A percentile compares a stretch with the other conserved stretches of the same genome.
phyloP scores from a whole-genome alignment of 768 basidiomycete genomes.

The Macrocybe gigantea region DNA sequence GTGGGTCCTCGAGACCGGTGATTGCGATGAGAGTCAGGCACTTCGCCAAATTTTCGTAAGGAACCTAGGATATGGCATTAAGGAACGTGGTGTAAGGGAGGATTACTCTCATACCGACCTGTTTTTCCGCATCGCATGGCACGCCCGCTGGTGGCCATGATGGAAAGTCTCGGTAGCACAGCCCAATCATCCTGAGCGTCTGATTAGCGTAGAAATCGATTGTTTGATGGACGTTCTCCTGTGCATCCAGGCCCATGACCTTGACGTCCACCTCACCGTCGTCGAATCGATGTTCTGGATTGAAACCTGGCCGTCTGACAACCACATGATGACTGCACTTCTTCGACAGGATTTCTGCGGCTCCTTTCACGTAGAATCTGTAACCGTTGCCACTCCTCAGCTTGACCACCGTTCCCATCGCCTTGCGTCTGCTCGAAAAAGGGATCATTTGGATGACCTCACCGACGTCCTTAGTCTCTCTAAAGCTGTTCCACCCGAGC shows the following conservation, averaged over 20 bases:
- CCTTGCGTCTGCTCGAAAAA: slow-evolving; percentile 75
- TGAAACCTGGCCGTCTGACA: slow-evolving; percentile 20
- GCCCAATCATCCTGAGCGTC: slow-evolving; percentile 66
- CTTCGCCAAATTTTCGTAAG: slow-evolving; percentile 19
- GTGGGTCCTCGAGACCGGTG: slow-evolving; percentile 53
- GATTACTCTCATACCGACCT: no score
- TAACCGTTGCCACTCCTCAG: slow-evolving; percentile 24
- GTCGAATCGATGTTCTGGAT: background rate
- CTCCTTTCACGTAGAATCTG: slow-evolving; percentile 68
- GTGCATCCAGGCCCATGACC: no score
- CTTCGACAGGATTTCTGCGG: slow-evolving; percentile 66
- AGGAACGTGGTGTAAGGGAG: no score
- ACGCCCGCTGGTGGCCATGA: slow-evolving; percentile 46
- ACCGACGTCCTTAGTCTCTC: slow-evolving; percentile 40
- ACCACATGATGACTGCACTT: slow-evolving; percentile 51
- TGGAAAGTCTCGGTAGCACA: slow-evolving; percentile 70
- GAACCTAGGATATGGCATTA: no score
- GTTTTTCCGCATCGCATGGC: no score
- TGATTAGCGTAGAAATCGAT: slow-evolving; percentile 83
- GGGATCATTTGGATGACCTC: slow-evolving; percentile 67
- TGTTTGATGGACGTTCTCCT: slow-evolving; percentile 24
- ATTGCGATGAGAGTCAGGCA: slow-evolving; percentile 46
- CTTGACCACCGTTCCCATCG: slow-evolving; percentile 72
- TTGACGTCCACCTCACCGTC: background rate
- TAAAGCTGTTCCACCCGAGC: slow-evolving; percentile 61